These are phyloP conservation scores for Fomitiporia mediterranea DNA, from an alignment of 1,284 basidiomycete species.

Conservation along the genomic window DNA sequence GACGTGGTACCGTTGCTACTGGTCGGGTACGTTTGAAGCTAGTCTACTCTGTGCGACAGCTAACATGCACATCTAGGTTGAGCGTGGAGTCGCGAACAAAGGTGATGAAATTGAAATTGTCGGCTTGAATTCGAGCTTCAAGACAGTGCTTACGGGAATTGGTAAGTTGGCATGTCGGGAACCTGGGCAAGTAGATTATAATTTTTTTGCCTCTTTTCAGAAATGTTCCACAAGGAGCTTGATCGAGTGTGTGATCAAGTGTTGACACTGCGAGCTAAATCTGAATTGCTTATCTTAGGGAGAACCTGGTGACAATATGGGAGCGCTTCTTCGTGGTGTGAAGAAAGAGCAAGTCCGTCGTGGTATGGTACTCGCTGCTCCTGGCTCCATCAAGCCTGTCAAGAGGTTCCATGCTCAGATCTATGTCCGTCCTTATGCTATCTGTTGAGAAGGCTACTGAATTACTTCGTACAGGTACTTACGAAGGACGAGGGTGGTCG, in stretches of 20 bases:
- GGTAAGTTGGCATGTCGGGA: constrained; percentile 46
- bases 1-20: constrained; percentile 97
- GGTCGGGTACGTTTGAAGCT: constrained; percentile 60
- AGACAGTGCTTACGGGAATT: constrained; percentile 95
- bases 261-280: not conserved
- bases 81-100: constrained; percentile 91
- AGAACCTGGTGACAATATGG: constrained; percentile 99
- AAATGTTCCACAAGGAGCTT: constrained; percentile 99
- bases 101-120: constrained; percentile 94
- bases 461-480: constrained; percentile 53
- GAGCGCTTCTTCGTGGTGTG: constrained; percentile 92
- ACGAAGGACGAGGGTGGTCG: constrained; percentile 98
- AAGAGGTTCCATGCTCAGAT: constrained; percentile 94
- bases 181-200: not conserved
- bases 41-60: not conserved
- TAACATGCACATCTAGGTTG: constrained; percentile 51
- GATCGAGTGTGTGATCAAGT: constrained; percentile 61
- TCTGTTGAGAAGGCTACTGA: not conserved
- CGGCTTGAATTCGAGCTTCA: constrained; percentile 80
- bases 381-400: constrained; percentile 91
- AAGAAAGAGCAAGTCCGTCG: constrained; percentile 96
- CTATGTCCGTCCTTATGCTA: constrained; percentile 52
- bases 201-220: constrained; percentile 36
- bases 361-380: constrained; percentile 88
- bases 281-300: constrained; percentile 44